Evolutionary conservation across 129 eudicot species (phyloP), one percentile per base, ranked within the genome.

Genomic region (Escallonia rubra): DNA sequence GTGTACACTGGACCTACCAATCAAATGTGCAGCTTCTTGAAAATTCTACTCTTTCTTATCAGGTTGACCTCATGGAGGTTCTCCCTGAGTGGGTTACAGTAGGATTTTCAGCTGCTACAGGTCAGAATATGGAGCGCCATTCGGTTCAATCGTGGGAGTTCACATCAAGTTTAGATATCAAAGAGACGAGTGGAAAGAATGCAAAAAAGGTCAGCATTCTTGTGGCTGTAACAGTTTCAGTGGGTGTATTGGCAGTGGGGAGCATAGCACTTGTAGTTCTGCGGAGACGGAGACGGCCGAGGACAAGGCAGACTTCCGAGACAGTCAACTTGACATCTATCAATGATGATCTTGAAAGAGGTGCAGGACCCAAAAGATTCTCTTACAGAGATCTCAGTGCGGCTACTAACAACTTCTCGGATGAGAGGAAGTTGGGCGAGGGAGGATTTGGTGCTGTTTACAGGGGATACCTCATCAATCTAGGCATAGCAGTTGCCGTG

Each of bases 361-460:
- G 34, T 23, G 83, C 83, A 0, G 88, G 92, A 15, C 92, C 88
- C 0, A 79, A 68, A 45, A 72, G 77, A 64, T 86, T 82, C 72
- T 73, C 80, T 2, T 82, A 82, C 56, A 52, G 8, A 3, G 83
- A 82, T 62, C 83, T 86, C 14, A 66, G 48, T 72, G 10, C 53
- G 4, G 83, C 92, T 6, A 86, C 88, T 13, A 65, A 67, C 41
- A 74, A 82, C 46, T 86, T 86, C 76, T 74, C 85, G 5, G 40
- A 43, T 6, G 83, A 77, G 7, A 41, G 78, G 39, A 82, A 86
- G 63, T 65, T 86, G 42, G 92, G 92, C 2, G 72, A 74, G 63
- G 92, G 88, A 7, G 92, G 88, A 64, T 85, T 81, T 48, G 90
- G 90, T 1, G 67, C 72, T 39, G 90, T 85, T 43, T 85, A 81